Conservation (phyloP, 1,284 basidiomycete species). For the Pseudozyma tsukubaensis region DNA sequence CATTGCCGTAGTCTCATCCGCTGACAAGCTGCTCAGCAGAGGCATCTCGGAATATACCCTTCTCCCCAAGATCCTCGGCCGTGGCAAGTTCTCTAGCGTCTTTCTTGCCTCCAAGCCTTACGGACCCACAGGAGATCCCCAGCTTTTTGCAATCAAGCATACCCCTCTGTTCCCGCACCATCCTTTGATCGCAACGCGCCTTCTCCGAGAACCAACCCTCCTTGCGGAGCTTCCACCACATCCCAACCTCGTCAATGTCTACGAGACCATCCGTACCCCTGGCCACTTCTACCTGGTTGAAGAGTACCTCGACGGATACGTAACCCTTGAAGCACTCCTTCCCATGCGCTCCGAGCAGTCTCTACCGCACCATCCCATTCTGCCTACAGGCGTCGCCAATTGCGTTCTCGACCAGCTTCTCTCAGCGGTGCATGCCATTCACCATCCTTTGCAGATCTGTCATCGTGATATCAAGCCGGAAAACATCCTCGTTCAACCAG, state of each 20-base stretch:
- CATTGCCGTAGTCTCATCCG: slow-evolving; percentile 51
- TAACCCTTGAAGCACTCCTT: slow-evolving; percentile 68
- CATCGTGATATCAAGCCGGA: slow-evolving; percentile 74
- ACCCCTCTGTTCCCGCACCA: slow-evolving; percentile 74
- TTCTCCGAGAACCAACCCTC: slow-evolving; percentile 73
- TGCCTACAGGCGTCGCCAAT: slow-evolving; percentile 65
- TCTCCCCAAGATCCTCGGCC: slow-evolving; percentile 65
- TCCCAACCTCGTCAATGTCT: slow-evolving; percentile 73
- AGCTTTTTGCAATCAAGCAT: slow-evolving; percentile 72
- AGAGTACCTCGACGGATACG: slow-evolving; percentile 71
- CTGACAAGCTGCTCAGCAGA: slow-evolving; percentile 63
- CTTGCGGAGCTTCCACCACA: slow-evolving; percentile 73
- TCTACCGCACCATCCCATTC: slow-evolving; percentile 48
- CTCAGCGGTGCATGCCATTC: slow-evolving; percentile 72
- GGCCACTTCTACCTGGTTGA: slow-evolving; percentile 75
- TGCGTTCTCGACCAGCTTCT: slow-evolving; percentile 73
- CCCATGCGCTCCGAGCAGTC: slow-evolving; percentile 42
- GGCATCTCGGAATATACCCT: slow-evolving; percentile 68
- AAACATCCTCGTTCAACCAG: slow-evolving; percentile 70
- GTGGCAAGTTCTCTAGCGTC: slow-evolving; percentile 68
- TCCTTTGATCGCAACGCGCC: slow-evolving; percentile 72
- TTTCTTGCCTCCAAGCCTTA: slow-evolving; percentile 64
- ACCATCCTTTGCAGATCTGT: slow-evolving; percentile 72
- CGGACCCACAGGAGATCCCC: slow-evolving; percentile 52
- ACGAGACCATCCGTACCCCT: slow-evolving; percentile 72